These are phyloP conservation scores for Pseudozyma sp. DNA, from an alignment of 1,284 basidiomycete genomes.

Conservation along the genomic window DNA sequence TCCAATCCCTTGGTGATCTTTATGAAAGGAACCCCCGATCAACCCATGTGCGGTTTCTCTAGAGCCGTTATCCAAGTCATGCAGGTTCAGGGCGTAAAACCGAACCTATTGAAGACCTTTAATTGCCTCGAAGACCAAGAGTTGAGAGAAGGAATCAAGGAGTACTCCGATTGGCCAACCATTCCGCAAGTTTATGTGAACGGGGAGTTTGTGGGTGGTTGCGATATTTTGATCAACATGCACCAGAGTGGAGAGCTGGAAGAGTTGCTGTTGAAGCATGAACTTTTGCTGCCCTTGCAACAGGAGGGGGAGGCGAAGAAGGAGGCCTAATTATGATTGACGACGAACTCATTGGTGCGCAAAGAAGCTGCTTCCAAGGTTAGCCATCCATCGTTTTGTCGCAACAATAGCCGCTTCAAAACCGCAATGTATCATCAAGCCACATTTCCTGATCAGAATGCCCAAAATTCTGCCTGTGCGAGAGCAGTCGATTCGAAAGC, in stretches of 20 bases:
- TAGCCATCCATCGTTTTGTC: too few relatives aligned
- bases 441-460: too few relatives aligned
- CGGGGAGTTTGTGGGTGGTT: slow-evolving; percentile 95
- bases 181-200: slow-evolving; percentile 95
- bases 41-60: slow-evolving; percentile 87
- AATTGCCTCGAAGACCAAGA: slow-evolving; percentile 90
- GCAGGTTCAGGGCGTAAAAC: slow-evolving; percentile 85
- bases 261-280: slow-evolving; percentile 74
- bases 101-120: slow-evolving; percentile 73
- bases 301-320: slow-evolving; percentile 33
- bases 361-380: background rate
- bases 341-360: background rate
- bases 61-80: slow-evolving; percentile 91
- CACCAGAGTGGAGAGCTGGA: slow-evolving; percentile 96
- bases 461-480: too few relatives aligned
- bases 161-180: slow-evolving; percentile 96
- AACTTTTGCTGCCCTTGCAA: slow-evolving; percentile 38
- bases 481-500: too few relatives aligned
- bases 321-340: background rate
- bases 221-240: slow-evolving; percentile 94
- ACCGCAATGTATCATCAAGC: too few relatives aligned
- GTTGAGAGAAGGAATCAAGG: slow-evolving; percentile 86
- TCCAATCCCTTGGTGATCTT: slow-evolving; percentile 85
- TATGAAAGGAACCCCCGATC: slow-evolving; percentile 87
- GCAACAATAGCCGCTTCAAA: too few relatives aligned